phyloP scores from a whole-genome alignment of 2,329 filamentous ascomycete genomes.

The Aspergillus cejpii region DNA sequence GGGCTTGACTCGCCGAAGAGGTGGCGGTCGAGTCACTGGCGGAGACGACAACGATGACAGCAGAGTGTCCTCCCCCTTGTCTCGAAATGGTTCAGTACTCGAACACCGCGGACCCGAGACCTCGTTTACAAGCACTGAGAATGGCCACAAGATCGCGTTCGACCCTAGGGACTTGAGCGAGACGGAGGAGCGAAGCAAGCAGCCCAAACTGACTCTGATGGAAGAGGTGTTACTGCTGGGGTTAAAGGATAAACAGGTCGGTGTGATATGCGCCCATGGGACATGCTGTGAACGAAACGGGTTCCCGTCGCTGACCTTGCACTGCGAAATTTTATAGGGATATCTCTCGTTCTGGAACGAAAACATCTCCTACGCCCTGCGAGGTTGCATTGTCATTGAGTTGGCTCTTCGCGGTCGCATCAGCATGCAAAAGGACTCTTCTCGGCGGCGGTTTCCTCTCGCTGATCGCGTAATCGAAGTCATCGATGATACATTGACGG shows the following conservation, averaged over 20 bases:
- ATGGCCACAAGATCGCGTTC: constrained; percentile 97
- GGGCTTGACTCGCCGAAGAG: constrained; percentile 65
- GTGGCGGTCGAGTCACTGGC: constrained; percentile 52
- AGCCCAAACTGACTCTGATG: constrained; percentile 97
- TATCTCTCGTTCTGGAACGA: constrained; percentile 99
- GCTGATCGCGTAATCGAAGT: constrained; percentile 94
- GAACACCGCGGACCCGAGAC: constrained; percentile 59
- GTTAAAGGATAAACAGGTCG: constrained; percentile 96
- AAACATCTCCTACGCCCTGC: constrained; percentile 96
- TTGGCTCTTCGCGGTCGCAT: constrained; percentile 91
- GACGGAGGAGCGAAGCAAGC: constrained; percentile 90
- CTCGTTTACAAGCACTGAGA: constrained; percentile 77
- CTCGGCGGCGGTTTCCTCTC: constrained; percentile 82
- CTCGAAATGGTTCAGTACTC: constrained; percentile 53
- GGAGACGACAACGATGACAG: constrained; percentile 58
- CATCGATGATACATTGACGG: constrained; percentile 90
- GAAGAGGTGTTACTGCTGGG: constrained; percentile 94
- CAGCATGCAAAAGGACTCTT: constrained; percentile 96
- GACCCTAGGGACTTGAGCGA: constrained; percentile 96
- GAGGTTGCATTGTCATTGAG: constrained; percentile 97
- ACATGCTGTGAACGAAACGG: no score
- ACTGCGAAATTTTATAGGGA: constrained; percentile 52
- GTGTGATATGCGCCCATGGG: constrained; percentile 17
- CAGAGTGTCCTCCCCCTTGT: constrained; percentile 60
- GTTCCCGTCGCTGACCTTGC: constrained; percentile 23